Conservation (phyloP, 2,329 filamentous ascomycete genomes). For the Aspergillus carbonarius region DNA sequence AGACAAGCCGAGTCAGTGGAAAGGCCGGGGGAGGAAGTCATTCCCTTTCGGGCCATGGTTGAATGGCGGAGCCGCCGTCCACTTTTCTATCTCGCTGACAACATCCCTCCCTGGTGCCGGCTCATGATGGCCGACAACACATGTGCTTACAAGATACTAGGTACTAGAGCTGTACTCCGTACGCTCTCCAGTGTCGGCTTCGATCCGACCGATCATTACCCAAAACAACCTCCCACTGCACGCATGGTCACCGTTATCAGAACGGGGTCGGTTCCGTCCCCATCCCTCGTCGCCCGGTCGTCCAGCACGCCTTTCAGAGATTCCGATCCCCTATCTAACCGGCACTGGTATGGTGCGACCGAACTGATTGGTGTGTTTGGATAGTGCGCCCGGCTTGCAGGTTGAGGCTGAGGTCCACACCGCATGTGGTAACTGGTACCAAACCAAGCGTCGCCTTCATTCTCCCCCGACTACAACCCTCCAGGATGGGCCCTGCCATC, state of each 20-base stretch:
- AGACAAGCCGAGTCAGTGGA: conserved; percentile 17
- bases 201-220: background rate
- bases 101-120: background rate
- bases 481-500: no score
- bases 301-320: background rate
- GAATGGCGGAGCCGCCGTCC: conserved; percentile 11
- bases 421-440: no score
- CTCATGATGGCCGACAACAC: background rate
- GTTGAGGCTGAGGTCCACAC: background rate
- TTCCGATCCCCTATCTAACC: background rate
- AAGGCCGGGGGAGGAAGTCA: conserved; percentile 12
- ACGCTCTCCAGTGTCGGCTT: background rate
- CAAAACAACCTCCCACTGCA: background rate
- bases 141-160: no score
- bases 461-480: no score
- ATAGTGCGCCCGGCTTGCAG: background rate
- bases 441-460: no score
- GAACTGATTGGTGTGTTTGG: background rate
- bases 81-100: background rate
- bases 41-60: conserved; percentile 15
- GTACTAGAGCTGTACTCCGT: no score
- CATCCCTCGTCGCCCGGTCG: background rate
- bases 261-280: background rate
- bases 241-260: background rate
- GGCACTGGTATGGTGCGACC: background rate